Base-by-base conservation (phyloP, 2,329 filamentous ascomycete genomes). In the Ophiostoma populinum region DNA sequence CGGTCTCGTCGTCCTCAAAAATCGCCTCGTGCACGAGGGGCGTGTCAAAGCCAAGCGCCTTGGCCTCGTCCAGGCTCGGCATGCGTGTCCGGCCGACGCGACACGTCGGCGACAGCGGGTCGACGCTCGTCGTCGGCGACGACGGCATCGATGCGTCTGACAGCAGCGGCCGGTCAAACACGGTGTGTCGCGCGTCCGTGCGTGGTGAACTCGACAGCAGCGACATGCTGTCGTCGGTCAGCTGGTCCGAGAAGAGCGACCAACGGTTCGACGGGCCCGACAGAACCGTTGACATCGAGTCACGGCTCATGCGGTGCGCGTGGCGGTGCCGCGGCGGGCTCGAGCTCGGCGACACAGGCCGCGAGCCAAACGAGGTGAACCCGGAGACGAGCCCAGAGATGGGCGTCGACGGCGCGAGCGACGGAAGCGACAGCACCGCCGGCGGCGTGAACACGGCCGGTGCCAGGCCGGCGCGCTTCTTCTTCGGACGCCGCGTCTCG, bases 191-290 rank as follows among this genome's bases (percentile, higher is more conserved):
- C 42, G 74, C 73, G 20, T 72, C 73, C 2, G 83, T 90, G 29
- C 66, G 68, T 0, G 90, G 86, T 4, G 87, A 94, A 46, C 76
- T 85, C 2, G 85, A 77, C 2, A 78, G 65, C 0, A 86, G 92
- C 2, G 79, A 82, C 1, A 70, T 55, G 2, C 70, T 65, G 39
- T 78, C 72, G 8, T 80, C 75, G 0, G 71, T 71, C 19, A 69
- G 67, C 32, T 63, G 59, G 30, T 65, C 64, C 1, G 74, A 70
- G 47, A 77, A 63, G 36, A 67, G 49, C 17, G 77, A 75, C 70
- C 77, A 86, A 35, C 75, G 66, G 29, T 69, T 63, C 16, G 62
- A 55, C 37, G 57, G 55, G 38, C 56, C 44, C 29, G 63, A 53
- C 29, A 50, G 44, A 43, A 42, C 24, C 10, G 55, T 51, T 56